Percentiles rank a stretch among this genome's conserved stretches.
phyloP scores from a whole-genome alignment of 2,329 filamentous ascomycete genomes.

The Fusarium sp. region DNA sequence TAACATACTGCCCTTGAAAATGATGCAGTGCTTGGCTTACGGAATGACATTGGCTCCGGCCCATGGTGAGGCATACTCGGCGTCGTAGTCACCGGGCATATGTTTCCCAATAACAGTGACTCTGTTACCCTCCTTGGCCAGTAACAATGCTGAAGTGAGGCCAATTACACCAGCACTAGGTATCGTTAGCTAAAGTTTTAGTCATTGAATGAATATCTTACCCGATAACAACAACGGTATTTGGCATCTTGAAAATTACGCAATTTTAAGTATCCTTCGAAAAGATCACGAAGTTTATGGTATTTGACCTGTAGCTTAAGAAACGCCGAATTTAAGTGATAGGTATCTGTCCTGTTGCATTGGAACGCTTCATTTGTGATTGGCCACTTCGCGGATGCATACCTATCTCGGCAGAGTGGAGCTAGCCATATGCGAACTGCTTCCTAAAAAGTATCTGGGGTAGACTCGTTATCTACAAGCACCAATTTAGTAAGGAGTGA shows the following conservation, averaged over 20 bases:
- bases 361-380: not conserved
- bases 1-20: accelerated
- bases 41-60: constrained; percentile 84
- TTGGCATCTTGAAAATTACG: not conserved
- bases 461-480: not conserved
- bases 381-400: constrained; percentile 12
- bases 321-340: not conserved
- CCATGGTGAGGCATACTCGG: constrained; percentile 91
- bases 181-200: not conserved
- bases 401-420: not conserved
- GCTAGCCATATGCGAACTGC: not conserved
- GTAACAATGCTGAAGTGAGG: constrained; percentile 59
- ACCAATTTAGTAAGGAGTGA: not conserved
- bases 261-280: accelerated
- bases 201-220: not conserved
- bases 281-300: too few species aligned
- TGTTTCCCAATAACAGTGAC: constrained; percentile 84
- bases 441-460: not conserved
- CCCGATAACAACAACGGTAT: constrained; percentile 10
- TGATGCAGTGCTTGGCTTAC: constrained; percentile 53
- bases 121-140: constrained; percentile 55
- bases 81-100: constrained; percentile 92
- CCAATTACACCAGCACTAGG: constrained; percentile 60
- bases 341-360: not conserved
- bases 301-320: not conserved